Conservation (phyloP, 78 protist species). For the Protostelium mycophagum region DNA sequence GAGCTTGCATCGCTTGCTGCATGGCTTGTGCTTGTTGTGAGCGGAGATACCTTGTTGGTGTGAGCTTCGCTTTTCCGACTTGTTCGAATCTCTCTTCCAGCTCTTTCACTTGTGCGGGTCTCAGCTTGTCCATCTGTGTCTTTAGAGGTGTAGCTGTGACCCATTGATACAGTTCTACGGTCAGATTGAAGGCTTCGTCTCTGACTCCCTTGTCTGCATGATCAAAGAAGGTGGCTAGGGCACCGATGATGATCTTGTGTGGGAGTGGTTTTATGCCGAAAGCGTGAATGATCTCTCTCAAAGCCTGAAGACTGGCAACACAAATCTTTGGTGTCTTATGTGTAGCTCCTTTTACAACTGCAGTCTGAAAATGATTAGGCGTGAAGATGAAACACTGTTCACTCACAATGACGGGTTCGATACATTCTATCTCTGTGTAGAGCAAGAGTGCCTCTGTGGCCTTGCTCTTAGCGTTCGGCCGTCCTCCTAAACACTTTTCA, state of each 20-base stretch:
- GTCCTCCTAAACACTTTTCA: neutral
- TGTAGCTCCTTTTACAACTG: neutral
- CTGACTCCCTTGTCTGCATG: conserved; percentile 42
- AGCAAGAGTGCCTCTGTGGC: neutral
- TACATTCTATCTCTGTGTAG: neutral
- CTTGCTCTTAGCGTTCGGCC: neutral
- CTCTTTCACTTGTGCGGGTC: neutral
- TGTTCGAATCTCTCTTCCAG: neutral
- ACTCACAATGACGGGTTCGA: neutral
- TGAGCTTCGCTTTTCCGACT: neutral
- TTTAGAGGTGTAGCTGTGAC: conserved; percentile 8
- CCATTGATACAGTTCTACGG: conserved; percentile 54
- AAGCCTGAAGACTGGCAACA: neutral
- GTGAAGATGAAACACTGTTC: neutral
- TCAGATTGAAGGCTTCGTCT: conserved; percentile 29
- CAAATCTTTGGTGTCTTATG: neutral
- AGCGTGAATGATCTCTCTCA: conserved; percentile 4
- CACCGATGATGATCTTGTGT: conserved; percentile 23
- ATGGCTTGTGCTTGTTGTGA: neutral
- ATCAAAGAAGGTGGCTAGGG: conserved; percentile 50
- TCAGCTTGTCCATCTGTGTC: conserved; percentile 26
- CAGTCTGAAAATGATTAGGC: neutral
- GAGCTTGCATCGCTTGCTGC: neutral
- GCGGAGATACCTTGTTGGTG: neutral
- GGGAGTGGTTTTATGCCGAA: conserved; percentile 47